Conservation (phyloP, 2,329 filamentous ascomycete genomes). For the Aspergillus caelatus region DNA sequence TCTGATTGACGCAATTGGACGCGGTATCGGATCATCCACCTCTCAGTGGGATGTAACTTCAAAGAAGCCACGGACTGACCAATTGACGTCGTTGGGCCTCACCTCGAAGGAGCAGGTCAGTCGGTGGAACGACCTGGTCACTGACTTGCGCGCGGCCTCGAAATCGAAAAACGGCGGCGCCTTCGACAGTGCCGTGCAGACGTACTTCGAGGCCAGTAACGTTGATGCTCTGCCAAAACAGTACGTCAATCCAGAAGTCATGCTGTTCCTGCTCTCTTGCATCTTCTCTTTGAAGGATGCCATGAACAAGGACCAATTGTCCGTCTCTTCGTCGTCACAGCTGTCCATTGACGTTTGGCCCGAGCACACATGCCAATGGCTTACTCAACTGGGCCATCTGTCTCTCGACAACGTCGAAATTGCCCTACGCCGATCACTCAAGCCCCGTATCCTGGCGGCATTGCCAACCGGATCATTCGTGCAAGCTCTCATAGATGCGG, state of each 20-base stretch:
- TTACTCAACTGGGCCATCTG: conserved; percentile 43
- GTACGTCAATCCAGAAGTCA: conserved; percentile 41
- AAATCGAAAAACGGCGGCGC: conserved; percentile 29
- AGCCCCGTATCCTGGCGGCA: conserved; percentile 38
- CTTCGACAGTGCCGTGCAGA: conserved; percentile 40
- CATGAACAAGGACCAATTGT: conserved; percentile 24
- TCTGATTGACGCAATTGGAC: conserved; percentile 46
- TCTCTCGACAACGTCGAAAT: conserved; percentile 43
- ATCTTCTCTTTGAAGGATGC: conserved; percentile 38
- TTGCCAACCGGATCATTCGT: conserved; percentile 44
- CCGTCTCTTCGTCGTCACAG: conserved; percentile 29
- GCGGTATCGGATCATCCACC: conserved; percentile 40
- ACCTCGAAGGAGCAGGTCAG: conserved; percentile 33
- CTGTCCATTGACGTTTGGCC: conserved; percentile 42
- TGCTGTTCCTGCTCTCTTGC: conserved; percentile 41
- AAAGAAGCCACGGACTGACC: conserved; percentile 34
- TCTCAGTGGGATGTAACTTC: conserved; percentile 32
- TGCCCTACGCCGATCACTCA: conserved; percentile 39
- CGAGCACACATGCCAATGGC: conserved; percentile 43
- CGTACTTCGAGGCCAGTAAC: conserved; percentile 30
- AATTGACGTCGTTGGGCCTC: conserved; percentile 35
- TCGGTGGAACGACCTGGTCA: conserved; percentile 38
- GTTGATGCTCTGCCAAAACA: conserved; percentile 28
- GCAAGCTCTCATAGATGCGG: conserved; percentile 42
- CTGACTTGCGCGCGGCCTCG: conserved; percentile 31